Conservation (phyloP, 1,139 yeast genomes). For the Wickerhamomyces sp. region DNA sequence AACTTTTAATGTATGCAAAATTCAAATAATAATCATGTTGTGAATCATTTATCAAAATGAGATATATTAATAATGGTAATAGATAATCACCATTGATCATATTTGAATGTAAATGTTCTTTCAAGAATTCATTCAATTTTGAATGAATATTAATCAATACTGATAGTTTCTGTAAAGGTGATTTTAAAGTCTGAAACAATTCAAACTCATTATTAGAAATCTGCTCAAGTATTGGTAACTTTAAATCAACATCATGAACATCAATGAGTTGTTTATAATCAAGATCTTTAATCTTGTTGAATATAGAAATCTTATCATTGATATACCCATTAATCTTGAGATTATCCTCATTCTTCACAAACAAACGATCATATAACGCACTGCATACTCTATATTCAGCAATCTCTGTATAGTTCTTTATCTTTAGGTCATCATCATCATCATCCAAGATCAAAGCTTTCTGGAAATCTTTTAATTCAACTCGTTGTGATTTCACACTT, state of each 20-base stretch:
- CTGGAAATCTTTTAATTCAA: slow-evolving; percentile 9
- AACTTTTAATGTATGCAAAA: slow-evolving; percentile 48
- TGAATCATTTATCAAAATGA: slow-evolving; percentile 37
- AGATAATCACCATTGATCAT: slow-evolving; percentile 40
- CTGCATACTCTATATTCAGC: slow-evolving; percentile 15
- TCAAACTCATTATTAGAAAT: slow-evolving; percentile 8
- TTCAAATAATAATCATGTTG: slow-evolving; percentile 42
- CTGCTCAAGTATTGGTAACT: slow-evolving; percentile 3
- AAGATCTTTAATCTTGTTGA: slow-evolving; percentile 11
- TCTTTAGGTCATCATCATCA: slow-evolving; percentile 4
- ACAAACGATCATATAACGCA: slow-evolving; percentile 10
- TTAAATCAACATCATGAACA: slow-evolving; percentile 14
- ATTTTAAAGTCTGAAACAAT: slow-evolving; percentile 3
- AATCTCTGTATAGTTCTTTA: slow-evolving; percentile 10
- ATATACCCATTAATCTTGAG: slow-evolving; percentile 12
- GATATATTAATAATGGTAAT: slow-evolving; percentile 49
- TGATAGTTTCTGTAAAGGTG: slow-evolving; percentile 17
- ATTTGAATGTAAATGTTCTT: slow-evolving; percentile 1
- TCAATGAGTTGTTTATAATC: slow-evolving; percentile 17
- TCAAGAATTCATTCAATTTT: slow-evolving; percentile 8
- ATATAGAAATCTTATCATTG: slow-evolving; percentile 9
- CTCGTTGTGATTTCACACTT: slow-evolving; percentile 4
- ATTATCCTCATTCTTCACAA: slow-evolving; percentile 13
- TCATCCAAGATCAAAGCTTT: slow-evolving; percentile 2
- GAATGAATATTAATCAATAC: slow-evolving; percentile 14